Conservation (phyloP, 2,329 filamentous ascomycete genomes). For the Cadophora malorum region DNA sequence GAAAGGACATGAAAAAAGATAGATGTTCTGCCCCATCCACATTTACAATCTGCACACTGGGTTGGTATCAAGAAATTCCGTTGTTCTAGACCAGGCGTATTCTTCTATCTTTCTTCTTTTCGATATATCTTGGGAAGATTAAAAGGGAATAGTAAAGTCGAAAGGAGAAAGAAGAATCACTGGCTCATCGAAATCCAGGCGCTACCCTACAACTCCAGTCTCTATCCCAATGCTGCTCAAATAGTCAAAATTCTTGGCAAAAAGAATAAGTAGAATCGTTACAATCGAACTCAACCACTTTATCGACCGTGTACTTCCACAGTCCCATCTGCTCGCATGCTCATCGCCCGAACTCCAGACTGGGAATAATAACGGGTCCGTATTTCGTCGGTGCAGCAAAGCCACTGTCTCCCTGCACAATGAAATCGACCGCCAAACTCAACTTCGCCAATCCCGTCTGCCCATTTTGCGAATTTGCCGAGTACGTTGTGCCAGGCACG, state of each 20-base stretch:
- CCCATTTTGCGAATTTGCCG: conserved; percentile 44
- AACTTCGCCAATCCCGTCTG: conserved; percentile 65
- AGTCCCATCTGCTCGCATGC: not conserved
- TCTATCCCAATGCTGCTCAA: conserved; percentile 20
- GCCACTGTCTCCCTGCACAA: conserved; percentile 89
- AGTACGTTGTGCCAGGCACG: conserved; percentile 40
- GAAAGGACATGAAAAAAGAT: too few species aligned
- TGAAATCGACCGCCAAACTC: conserved; percentile 92
- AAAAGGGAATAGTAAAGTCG: not conserved
- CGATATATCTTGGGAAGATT: not conserved
- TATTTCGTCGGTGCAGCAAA: conserved; percentile 91
- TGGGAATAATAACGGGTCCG: conserved; percentile 93
- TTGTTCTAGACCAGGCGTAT: not conserved
- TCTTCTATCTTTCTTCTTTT: not conserved
- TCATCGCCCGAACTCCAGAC: conserved; percentile 74
- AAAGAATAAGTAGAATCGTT: conserved; percentile 19
- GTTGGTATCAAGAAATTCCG: not conserved
- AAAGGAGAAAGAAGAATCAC: not conserved
- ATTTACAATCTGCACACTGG: too few species aligned
- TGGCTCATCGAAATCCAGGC: conserved; percentile 19
- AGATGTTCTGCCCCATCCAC: too few species aligned
- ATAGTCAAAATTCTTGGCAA: conserved; percentile 5
- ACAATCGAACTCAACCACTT: not conserved
- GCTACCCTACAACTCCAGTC: conserved; percentile 35
- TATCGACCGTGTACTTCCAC: not conserved